Percentiles rank a stretch among this genome's conserved stretches.
phyloP scores from a whole-genome alignment of 495 filamentous ascomycete species.

The Aspergillus ostianus region DNA sequence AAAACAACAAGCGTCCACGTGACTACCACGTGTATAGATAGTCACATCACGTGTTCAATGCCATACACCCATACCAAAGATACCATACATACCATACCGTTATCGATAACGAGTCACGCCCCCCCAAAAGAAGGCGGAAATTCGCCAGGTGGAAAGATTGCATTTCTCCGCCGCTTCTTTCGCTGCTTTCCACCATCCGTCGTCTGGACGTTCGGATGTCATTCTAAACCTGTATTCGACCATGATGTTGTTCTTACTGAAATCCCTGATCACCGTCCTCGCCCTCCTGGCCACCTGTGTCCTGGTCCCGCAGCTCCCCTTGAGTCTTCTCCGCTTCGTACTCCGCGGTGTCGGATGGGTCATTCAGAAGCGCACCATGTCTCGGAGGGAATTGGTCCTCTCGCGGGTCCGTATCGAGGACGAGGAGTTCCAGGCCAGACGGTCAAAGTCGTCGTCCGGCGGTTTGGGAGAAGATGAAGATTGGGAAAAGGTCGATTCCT shows the following conservation, averaged over 20 bases:
- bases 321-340: slow-evolving; percentile 34
- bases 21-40: neutral
- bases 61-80: neutral
- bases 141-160: neutral
- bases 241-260: slow-evolving; percentile 41
- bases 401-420: slow-evolving; percentile 60
- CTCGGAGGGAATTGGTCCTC: slow-evolving; percentile 60
- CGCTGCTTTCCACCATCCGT: neutral
- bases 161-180: slow-evolving; percentile 5
- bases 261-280: slow-evolving; percentile 33
- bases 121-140: neutral
- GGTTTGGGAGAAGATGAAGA: slow-evolving; percentile 57
- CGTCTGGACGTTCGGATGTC: slow-evolving; percentile 3
- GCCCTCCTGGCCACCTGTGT: slow-evolving; percentile 35
- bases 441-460: slow-evolving; percentile 30
- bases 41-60: no score
- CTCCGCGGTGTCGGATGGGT: slow-evolving; percentile 59
- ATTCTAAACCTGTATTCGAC: slow-evolving; percentile 9
- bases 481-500: slow-evolving; percentile 71
- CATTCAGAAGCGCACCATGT: slow-evolving; percentile 63
- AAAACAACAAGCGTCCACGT: neutral
- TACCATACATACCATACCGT: neutral
- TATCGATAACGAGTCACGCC: neutral
- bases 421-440: slow-evolving; percentile 45
- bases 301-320: slow-evolving; percentile 38